Conservation (phyloP, 177 flowering plant genomes). For the Vitis hybrid region DNA sequence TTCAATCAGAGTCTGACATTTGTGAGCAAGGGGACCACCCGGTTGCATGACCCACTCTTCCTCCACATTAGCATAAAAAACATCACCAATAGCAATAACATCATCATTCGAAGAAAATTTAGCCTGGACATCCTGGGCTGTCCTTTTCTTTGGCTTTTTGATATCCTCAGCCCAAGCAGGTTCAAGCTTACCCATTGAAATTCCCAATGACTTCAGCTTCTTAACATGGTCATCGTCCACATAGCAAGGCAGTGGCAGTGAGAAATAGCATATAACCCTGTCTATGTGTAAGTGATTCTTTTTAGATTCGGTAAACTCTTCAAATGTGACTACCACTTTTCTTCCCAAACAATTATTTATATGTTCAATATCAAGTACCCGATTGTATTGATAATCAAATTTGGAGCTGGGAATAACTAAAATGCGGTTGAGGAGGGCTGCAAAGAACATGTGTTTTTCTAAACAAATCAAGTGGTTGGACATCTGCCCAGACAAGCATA, state of each 20-base stretch:
- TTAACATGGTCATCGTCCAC: constrained; percentile 81
- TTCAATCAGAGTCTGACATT: constrained; percentile 80
- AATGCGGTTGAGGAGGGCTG: constrained; percentile 70
- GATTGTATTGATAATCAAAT: constrained; percentile 69
- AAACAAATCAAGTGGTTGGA: constrained; percentile 94
- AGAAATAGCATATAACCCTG: constrained; percentile 74
- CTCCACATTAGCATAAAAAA: constrained; percentile 89
- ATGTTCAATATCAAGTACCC: constrained; percentile 77
- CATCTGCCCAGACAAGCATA: constrained; percentile 94
- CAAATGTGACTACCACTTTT: constrained; percentile 71
- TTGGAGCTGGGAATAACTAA: constrained; percentile 80
- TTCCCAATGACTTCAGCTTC: constrained; percentile 64
- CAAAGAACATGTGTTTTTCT: constrained; percentile 97
- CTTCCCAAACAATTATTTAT: constrained; percentile 75
- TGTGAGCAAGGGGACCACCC: constrained; percentile 91
- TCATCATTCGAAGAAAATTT: constrained; percentile 68
- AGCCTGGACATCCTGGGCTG: constrained; percentile 53
- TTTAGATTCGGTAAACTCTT: constrained; percentile 60
- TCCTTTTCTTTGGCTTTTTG: constrained; percentile 62
- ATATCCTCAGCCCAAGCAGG: constrained; percentile 78
- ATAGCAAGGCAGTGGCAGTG: constrained; percentile 68
- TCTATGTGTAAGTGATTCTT: constrained; percentile 68
- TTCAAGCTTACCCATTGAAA: constrained; percentile 72
- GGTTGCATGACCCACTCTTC: constrained; percentile 93
- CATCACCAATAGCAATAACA: constrained; percentile 91